Conservation (phyloP, 495 filamentous ascomycete species). For the Hyaloscypha hepaticicola region DNA sequence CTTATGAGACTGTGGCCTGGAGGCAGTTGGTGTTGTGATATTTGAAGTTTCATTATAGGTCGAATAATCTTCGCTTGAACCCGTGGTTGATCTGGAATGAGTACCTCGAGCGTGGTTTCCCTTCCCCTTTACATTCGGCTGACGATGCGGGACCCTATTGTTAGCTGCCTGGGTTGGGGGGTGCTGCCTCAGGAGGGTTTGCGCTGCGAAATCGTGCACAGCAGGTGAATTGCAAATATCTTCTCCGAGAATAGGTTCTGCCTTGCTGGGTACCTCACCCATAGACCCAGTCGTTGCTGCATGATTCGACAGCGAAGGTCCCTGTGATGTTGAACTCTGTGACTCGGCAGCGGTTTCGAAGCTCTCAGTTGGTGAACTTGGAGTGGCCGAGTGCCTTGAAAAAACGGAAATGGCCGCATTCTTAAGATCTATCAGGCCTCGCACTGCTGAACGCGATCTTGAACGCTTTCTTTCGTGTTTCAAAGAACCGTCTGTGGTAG, state of each 20-base stretch:
- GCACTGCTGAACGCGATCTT: not conserved
- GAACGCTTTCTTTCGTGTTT: not conserved
- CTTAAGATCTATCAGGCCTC: not conserved
- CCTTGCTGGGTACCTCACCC: not conserved
- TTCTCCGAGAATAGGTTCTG: constrained; percentile 14
- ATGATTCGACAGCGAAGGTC: constrained; percentile 1
- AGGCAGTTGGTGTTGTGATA: constrained; percentile 24
- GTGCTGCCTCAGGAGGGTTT: not conserved
- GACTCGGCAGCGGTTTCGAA: not conserved
- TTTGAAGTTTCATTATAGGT: constrained; percentile 23
- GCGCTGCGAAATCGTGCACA: constrained; percentile 10
- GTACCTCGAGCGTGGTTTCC: not conserved
- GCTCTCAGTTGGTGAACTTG: not conserved
- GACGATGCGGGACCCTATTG: not conserved
- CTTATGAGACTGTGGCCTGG: constrained; percentile 22
- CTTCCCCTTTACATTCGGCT: not conserved
- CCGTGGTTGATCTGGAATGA: constrained; percentile 21
- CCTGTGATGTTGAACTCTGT: not conserved
- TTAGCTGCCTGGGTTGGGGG: not conserved
- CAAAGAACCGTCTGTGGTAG: not conserved
- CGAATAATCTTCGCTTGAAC: constrained; percentile 27
- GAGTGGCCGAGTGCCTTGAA: not conserved
- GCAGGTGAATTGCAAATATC: not conserved
- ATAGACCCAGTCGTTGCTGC: constrained; percentile 2
- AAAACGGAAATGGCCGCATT: not conserved